Base-by-base conservation (phyloP, 176 grass and related monocot genomes). In the Aegilops longissima region DNA sequence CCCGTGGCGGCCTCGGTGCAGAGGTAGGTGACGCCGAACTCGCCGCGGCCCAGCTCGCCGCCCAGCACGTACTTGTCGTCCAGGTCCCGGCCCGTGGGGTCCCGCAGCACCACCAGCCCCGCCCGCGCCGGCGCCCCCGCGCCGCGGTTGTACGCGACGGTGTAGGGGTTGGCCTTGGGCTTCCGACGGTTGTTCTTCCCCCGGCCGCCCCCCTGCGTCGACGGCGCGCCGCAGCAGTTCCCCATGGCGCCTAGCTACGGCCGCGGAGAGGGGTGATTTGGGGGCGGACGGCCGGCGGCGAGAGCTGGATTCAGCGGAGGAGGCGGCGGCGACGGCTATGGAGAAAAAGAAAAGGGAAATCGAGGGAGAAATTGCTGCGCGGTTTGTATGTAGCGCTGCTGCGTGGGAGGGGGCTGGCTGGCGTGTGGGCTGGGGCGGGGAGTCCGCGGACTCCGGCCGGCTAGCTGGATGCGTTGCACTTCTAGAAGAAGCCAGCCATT, bases 11-110 rank as follows among this genome's bases (percentile, higher is more conserved):
- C 1, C n/a, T 96, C 94, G 18, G 89, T 90, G 86, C 94, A 96
- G 70, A 96, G 81, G 86, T 87, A 88, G 25, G 89, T 91, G 25
- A 90, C 31, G 10, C 94, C 94, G 76, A 93, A 93, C 90, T 93
- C 94, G 42, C 94, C 93, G 31, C 93, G 89, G 18, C 93, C 93
- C 11, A 94, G 85, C 93, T 92, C 93, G 51, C 62, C 82, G 66
- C 93, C 93, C 34, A 92, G 84, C 76, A 68, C 45, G 85, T 92
- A 90, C 64, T 56, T 59, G 40, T 29, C 87, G 17, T 20, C 63
- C 3, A 94, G 35, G 84, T 95, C 86, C 51, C 87, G 67, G 79
- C 82, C 83, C 64, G 86, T 90, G 25, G 86, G 85, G 14, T 90
- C 92, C 33, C 86, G 86, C 74, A 88, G 89, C 83, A 94, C 92